These are phyloP conservation scores for Pneumocystis oryctolagi DNA, from an alignment of 1,139 yeast species.

Conservation along the genomic window DNA sequence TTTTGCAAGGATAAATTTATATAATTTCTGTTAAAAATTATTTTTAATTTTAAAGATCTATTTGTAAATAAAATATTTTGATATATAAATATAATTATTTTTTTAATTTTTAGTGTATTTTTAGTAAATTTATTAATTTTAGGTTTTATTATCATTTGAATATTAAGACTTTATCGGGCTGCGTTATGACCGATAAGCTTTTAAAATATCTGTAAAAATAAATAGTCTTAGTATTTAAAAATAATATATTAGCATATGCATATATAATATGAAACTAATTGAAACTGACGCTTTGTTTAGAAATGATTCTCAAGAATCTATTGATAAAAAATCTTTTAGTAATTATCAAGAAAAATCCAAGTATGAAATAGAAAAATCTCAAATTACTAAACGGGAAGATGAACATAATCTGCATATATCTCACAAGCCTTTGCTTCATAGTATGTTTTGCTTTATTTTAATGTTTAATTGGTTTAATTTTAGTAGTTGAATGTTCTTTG, in stretches of 20 bases:
- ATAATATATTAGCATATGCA: not conserved
- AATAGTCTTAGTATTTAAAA: not conserved
- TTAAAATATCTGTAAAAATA: not conserved
- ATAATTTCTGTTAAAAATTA: too few relatives aligned
- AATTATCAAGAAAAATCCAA: not conserved
- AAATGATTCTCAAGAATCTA: not conserved
- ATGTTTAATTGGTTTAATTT: not conserved
- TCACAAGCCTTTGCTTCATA: not conserved
- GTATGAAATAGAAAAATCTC: not conserved
- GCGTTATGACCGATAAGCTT: not conserved
- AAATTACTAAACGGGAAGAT: not conserved
- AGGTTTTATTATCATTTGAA: too few relatives aligned
- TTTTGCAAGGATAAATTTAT: too few relatives aligned
- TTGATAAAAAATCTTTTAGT: not conserved
- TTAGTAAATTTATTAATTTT: too few relatives aligned
- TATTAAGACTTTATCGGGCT: not conserved
- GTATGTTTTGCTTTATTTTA: not conserved
- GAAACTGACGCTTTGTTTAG: not conserved
- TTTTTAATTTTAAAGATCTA: too few relatives aligned
- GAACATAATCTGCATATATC: not conserved
- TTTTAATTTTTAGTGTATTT: too few relatives aligned
- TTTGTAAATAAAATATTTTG: too few relatives aligned
- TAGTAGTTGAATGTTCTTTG: not conserved
- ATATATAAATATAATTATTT: too few relatives aligned
- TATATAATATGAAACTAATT: not conserved